Evolutionary conservation across 1,139 yeast species (phyloP), one percentile per base, ranked within the genome.

Genomic region (Saccharomyces hybrid): DNA sequence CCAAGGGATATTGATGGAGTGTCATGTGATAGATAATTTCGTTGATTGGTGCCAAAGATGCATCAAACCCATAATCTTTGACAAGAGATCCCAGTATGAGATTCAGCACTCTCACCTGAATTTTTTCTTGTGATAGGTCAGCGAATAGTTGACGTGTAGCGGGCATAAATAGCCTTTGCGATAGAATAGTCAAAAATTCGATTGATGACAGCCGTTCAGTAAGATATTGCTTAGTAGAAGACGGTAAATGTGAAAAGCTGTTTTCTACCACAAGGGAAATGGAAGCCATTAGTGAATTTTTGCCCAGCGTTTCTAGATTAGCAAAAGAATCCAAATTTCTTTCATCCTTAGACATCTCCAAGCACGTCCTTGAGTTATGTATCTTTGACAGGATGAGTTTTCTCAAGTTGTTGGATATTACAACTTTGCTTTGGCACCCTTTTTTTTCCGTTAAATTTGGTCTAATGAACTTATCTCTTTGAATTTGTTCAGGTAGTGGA

Each of bases 11-110:
- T 57, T 85, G 89, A 52, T 75, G 75, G 34, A 83, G 69, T n/a
- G 88, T 75, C 41, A 80, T 72, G 52, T 78, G 82, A 64, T 83
- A 86, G 59, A 87, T 79, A 6, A 86, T 76, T 59, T 86, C 90
- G 59, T 88, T 79, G 41, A 88, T 66, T 2, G 86, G 84, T 56
- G 77, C 75, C 60, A 86, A 71, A 26, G 84, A 76, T 1, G 78
- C 70, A 63, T 88, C 90, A 65, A 88, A 86, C 1, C 95, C 95
- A 72, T 84, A 88, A 68, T 87, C 95, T 62, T 83, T 84, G 42
- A 85, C 78, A 58, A 90, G 80, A 14, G 84, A 82, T 1, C 95
- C 95, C 28, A 88, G 64, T 26, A 86, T 67, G 29, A 84, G 78
- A 60, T 78, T 78, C 49, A 88, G 73, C 16, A 66, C 41, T 29